Evolutionary conservation across 2,329 filamentous ascomycete genomes (phyloP).

Genomic region (Endoconidiophora polonica): DNA sequence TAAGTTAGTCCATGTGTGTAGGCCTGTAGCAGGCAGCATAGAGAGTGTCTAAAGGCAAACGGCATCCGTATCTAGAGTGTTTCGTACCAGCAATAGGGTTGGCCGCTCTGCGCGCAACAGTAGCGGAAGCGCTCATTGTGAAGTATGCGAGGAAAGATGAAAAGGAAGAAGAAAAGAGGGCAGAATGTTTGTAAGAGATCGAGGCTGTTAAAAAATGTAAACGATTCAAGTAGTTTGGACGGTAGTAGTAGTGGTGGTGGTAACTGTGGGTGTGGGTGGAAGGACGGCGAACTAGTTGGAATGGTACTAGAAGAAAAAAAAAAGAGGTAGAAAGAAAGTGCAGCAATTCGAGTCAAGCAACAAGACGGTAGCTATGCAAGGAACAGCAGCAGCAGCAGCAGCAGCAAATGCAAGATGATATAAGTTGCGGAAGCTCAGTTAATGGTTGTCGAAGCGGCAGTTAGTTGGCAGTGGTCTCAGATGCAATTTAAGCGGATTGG

Average conservation of each 20-base stretch:
- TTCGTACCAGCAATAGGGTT: constrained; percentile 11
- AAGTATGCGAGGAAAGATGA: neutral
- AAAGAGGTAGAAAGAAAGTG: neutral
- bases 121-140: constrained; percentile 11
- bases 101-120: constrained; percentile 10
- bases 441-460: neutral
- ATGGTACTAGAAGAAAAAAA: neutral
- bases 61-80: neutral
- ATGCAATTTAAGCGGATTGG: neutral
- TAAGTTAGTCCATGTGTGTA: neutral
- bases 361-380: neutral
- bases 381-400: neutral
- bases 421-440: neutral
- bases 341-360: neutral
- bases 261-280: neutral
- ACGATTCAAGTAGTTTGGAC: neutral
- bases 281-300: neutral
- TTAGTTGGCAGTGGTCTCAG: neutral
- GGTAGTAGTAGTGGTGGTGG: too few species aligned
- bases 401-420: neutral
- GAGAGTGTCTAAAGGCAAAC: neutral
- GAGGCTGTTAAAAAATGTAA: neutral
- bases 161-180: constrained; percentile 1
- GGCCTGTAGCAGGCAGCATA: neutral
- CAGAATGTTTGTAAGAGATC: neutral